Evolutionary conservation across 2,329 filamentous ascomycete genomes (phyloP).

Genomic region (Pyrenophora graminea): DNA sequence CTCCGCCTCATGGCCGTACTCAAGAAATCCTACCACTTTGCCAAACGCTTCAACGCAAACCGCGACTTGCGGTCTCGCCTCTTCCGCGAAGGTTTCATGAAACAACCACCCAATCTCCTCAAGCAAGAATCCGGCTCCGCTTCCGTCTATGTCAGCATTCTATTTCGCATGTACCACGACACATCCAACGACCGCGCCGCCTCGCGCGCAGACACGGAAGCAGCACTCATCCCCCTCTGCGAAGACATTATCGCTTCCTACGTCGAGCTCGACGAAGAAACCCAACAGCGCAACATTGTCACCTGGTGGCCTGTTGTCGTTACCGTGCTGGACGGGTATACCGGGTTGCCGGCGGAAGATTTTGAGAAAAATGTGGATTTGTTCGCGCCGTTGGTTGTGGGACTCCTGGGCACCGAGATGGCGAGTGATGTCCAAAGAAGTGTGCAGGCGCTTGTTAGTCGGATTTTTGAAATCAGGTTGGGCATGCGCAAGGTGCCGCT

Average conservation of each 20-base stretch:
- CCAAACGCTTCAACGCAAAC: slow-evolving; percentile 96
- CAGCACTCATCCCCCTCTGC: slow-evolving; percentile 89
- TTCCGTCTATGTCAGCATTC: slow-evolving; percentile 91
- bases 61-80: slow-evolving; percentile 92
- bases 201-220: slow-evolving; percentile 81
- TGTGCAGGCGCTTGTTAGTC: slow-evolving; percentile 74
- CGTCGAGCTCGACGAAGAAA: slow-evolving; percentile 86
- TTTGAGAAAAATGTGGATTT: slow-evolving; percentile 78
- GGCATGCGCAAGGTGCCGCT: slow-evolving; percentile 27
- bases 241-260: slow-evolving; percentile 91
- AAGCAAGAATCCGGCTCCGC: slow-evolving; percentile 96
- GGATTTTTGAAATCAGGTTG: slow-evolving; percentile 70
- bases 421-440: slow-evolving; percentile 76
- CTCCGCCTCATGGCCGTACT: slow-evolving; percentile 90
- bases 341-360: slow-evolving; percentile 76
- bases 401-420: slow-evolving; percentile 80
- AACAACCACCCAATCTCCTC: slow-evolving; percentile 93
- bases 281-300: slow-evolving; percentile 93
- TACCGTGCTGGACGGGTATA: slow-evolving; percentile 92
- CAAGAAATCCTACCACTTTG: slow-evolving; percentile 96
- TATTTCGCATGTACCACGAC: slow-evolving; percentile 97
- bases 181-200: slow-evolving; percentile 79
- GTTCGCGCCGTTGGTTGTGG: slow-evolving; percentile 86
- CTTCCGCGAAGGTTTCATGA: slow-evolving; percentile 99
- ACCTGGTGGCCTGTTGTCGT: slow-evolving; percentile 98